phyloP scores from a whole-genome alignment of 148 eudicot species.

The Fallopia convolvulus region DNA sequence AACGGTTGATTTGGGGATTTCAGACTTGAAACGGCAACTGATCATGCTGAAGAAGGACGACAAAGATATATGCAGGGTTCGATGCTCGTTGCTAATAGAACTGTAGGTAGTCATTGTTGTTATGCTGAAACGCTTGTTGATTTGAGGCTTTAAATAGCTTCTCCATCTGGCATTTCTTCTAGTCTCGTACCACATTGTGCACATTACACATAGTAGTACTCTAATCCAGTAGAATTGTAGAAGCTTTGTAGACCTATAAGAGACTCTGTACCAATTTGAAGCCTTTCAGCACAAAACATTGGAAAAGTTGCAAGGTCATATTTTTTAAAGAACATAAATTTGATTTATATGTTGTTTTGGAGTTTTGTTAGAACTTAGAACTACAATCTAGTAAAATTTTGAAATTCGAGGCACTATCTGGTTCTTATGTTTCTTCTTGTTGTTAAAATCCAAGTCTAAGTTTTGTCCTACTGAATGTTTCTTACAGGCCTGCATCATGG shows the following conservation, averaged over 20 bases:
- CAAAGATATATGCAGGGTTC: not conserved
- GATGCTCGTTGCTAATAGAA: not conserved
- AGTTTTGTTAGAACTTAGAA: not conserved
- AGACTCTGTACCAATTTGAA: not conserved
- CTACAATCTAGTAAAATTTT: not conserved
- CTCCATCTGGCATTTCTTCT: not conserved
- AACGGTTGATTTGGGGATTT: not conserved
- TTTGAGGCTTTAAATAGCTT: not conserved
- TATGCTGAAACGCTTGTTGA: too few species aligned
- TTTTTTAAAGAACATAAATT: not conserved
- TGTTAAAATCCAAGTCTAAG: not conserved
- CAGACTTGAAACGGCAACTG: not conserved
- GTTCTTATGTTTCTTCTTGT: not conserved
- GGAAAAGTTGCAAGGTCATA: not conserved
- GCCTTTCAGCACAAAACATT: not conserved
- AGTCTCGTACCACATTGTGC: not conserved
- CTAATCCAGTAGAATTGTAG: not conserved
- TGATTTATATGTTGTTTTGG: not conserved
- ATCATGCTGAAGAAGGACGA: slow-evolving; percentile 5
- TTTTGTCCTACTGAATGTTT: not conserved
- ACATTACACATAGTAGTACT: not conserved
- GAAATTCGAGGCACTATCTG: not conserved
- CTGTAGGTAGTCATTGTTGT: not conserved
- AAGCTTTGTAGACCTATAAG: not conserved
- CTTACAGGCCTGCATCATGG: not conserved